Evolutionary conservation across 371 early-diverging fungal genomes (phyloP).

Genomic region (Haplosporangium sp.): DNA sequence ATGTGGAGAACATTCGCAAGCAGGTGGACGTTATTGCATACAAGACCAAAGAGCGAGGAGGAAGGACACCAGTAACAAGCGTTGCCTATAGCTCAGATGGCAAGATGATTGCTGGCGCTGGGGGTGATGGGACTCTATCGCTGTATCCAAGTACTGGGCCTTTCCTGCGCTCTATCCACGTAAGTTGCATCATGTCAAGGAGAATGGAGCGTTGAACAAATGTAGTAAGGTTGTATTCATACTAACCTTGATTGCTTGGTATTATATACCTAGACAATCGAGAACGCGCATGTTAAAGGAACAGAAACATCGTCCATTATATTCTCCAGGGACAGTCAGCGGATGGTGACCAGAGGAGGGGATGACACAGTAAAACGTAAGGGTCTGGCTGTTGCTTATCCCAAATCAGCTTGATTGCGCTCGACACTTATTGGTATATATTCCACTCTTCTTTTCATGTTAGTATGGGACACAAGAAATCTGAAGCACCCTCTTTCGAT

Average conservation of each 20-base stretch:
- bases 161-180: slow-evolving; percentile 33
- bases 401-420: neutral
- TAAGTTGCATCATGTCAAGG: no score
- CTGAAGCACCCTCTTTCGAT: slow-evolving; percentile 71
- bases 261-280: slow-evolving; percentile 58
- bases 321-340: slow-evolving; percentile 74
- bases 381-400: neutral
- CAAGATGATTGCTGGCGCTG: slow-evolving; percentile 71
- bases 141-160: slow-evolving; percentile 45
- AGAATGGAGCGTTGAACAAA: no score
- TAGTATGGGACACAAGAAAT: slow-evolving; percentile 93
- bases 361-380: slow-evolving; percentile 89
- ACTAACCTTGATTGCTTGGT: neutral
- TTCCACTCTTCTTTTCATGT: neutral
- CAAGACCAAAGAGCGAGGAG: slow-evolving; percentile 81
- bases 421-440: no score
- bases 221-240: neutral
- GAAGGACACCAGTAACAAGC: slow-evolving; percentile 73
- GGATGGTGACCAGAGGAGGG: slow-evolving; percentile 81
- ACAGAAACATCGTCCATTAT: slow-evolving; percentile 76
- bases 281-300: slow-evolving; percentile 77
- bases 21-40: slow-evolving; percentile 83
- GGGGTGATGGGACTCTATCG: slow-evolving; percentile 35
- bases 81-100: slow-evolving; percentile 76
- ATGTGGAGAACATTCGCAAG: slow-evolving; percentile 75